A percentile compares a stretch with the other conserved stretches of the same genome.
Conservation (phyloP, 257 asterid genomes). For the Solanum chmielewskii region DNA sequence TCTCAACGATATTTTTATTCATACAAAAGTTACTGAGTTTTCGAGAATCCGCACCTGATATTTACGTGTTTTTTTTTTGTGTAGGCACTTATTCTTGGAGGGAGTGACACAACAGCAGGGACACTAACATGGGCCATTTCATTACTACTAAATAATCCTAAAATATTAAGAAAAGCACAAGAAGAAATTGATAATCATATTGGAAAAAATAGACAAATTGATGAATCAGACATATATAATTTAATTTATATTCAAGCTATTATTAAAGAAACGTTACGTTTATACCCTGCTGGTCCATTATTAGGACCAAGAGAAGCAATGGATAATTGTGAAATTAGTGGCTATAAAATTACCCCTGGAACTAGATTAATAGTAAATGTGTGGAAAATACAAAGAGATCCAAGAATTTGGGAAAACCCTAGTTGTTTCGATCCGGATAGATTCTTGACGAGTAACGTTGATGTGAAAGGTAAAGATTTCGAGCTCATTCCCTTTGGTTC, state of each 20-base stretch:
- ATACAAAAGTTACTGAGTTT: too few species aligned
- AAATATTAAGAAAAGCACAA: slow-evolving; percentile 21
- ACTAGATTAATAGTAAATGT: slow-evolving; percentile 28
- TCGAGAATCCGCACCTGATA: not conserved
- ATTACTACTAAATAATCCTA: slow-evolving; percentile 23
- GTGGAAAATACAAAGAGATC: slow-evolving; percentile 43
- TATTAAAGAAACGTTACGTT: slow-evolving; percentile 40
- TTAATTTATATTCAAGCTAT: slow-evolving; percentile 35
- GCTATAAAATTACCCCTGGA: slow-evolving; percentile 30
- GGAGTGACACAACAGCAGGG: slow-evolving; percentile 23
- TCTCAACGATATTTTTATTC: accelerated
- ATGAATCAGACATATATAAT: slow-evolving; percentile 26
- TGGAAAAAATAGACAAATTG: slow-evolving; percentile 25
- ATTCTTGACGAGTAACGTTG: slow-evolving; percentile 20
- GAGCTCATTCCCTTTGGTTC: slow-evolving; percentile 47
- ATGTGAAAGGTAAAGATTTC: slow-evolving; percentile 24
- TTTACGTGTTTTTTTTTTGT: not conserved
- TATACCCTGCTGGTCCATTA: slow-evolving; percentile 27
- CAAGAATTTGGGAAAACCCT: slow-evolving; percentile 39
- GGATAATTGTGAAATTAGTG: slow-evolving; percentile 26
- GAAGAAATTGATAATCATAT: slow-evolving; percentile 29
- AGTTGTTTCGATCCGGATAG: slow-evolving; percentile 35
- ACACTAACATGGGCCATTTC: slow-evolving; percentile 38
- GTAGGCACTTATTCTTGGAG: slow-evolving; percentile 18
- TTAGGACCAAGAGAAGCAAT: slow-evolving; percentile 17